These are phyloP conservation scores for Chaetomium globosum DNA, from an alignment of 2,329 filamentous ascomycete genomes.

Conservation along the genomic window DNA sequence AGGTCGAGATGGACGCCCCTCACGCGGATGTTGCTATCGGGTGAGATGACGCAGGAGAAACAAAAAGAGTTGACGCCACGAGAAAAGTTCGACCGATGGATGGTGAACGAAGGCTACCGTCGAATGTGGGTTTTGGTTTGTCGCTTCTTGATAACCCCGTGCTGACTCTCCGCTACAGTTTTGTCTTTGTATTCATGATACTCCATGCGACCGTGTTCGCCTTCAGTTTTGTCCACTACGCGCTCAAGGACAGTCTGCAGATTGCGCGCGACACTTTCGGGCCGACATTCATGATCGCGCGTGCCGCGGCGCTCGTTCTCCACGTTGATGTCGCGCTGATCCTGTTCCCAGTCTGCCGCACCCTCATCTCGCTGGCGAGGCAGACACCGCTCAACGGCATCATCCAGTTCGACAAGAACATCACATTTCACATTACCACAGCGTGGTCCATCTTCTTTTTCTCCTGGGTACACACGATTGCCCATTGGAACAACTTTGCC, in stretches of 20 bases:
- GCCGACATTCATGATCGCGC: conserved; percentile 74
- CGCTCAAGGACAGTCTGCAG: conserved; percentile 73
- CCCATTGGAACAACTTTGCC: conserved; percentile 85
- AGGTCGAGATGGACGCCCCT: conserved; percentile 80
- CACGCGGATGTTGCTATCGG: conserved; percentile 79
- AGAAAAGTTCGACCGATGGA: conserved; percentile 81
- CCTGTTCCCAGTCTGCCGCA: conserved; percentile 80
- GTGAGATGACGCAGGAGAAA: conserved; percentile 75
- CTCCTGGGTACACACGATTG: conserved; percentile 82
- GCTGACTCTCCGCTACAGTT: conserved; percentile 51
- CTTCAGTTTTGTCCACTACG: conserved; percentile 79
- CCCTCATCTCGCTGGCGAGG: conserved; percentile 76
- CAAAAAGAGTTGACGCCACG: conserved; percentile 67
- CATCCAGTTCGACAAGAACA: conserved; percentile 87
- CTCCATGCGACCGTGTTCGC: conserved; percentile 76
- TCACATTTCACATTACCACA: conserved; percentile 82
- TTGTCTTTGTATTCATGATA: conserved; percentile 74
- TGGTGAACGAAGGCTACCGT: conserved; percentile 85
- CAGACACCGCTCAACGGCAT: conserved; percentile 84
- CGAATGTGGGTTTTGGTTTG: conserved; percentile 63
- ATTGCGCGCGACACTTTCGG: conserved; percentile 69
- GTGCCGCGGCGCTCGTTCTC: conserved; percentile 73
- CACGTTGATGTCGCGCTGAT: conserved; percentile 82
- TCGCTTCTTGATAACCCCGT: background rate
- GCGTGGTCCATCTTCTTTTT: conserved; percentile 90